A percentile compares a stretch with the other conserved stretches of the same genome.
Evolutionary conservation across 192 early-diverging fungal genomes (phyloP).

Genomic region (Backusella tuberculispora): DNA sequence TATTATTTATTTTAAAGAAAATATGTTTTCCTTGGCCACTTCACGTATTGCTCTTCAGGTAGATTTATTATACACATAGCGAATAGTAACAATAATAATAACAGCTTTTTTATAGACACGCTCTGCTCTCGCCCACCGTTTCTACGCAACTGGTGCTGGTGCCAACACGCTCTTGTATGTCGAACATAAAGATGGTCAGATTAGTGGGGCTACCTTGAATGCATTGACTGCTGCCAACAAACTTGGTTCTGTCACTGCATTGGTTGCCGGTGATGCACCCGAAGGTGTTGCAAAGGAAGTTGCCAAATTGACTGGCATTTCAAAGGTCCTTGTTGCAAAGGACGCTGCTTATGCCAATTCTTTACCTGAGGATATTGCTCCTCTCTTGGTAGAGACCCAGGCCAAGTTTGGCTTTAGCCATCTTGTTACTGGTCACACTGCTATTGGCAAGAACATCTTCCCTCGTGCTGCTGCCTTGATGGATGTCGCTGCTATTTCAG

Average conservation of each 20-base stretch:
- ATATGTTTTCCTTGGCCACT: constrained; percentile 21
- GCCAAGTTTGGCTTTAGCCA: constrained; percentile 79
- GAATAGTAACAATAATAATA: background rate
- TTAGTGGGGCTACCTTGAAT: constrained; percentile 78
- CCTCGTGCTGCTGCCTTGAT: constrained; percentile 92
- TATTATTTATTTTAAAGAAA: constrained; percentile 2
- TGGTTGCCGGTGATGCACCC: constrained; percentile 82
- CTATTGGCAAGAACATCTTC: constrained; percentile 93
- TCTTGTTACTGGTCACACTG: constrained; percentile 84
- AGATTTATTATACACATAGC: background rate
- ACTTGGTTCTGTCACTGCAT: constrained; percentile 82
- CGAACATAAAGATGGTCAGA: constrained; percentile 81
- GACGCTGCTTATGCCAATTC: constrained; percentile 76
- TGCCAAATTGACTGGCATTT: constrained; percentile 68
- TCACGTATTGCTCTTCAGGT: constrained; percentile 29
- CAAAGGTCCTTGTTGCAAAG: constrained; percentile 88
- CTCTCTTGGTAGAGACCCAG: constrained; percentile 71
- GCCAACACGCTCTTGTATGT: constrained; percentile 86
- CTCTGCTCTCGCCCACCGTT: constrained; percentile 20
- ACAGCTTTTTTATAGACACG: constrained; percentile 14
- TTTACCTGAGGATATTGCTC: constrained; percentile 82
- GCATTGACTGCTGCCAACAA: constrained; percentile 86
- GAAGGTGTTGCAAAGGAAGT: constrained; percentile 65
- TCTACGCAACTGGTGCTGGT: constrained; percentile 54
- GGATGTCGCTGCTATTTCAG: constrained; percentile 91